Evolutionary conservation across 2,329 filamentous ascomycete species (phyloP).

Genomic region (Curvularia spicifera): DNA sequence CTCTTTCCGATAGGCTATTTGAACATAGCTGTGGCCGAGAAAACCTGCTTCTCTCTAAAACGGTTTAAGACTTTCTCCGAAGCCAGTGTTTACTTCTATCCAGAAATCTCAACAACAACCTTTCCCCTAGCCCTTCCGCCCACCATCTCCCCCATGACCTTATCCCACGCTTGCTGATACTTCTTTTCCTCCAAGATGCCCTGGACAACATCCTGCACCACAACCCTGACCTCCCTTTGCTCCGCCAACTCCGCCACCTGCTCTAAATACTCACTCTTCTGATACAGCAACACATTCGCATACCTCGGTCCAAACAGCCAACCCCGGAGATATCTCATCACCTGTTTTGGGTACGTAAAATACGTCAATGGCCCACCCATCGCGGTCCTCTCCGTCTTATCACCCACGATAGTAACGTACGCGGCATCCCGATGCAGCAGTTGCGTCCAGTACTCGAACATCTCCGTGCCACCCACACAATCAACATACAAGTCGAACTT

Average conservation of each 20-base stretch:
- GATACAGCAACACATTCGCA: conserved; percentile 36
- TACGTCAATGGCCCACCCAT: conserved; percentile 47
- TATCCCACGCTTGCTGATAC: conserved; percentile 32
- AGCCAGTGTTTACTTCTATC: not conserved
- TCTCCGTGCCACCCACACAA: conserved; percentile 56
- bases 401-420: conserved; percentile 53
- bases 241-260: conserved; percentile 32
- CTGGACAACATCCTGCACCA: conserved; percentile 39
- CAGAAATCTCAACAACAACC: conserved; percentile 35
- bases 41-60: too few species aligned
- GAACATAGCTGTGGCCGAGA: too few species aligned
- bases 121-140: conserved; percentile 40
- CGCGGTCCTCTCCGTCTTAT: conserved; percentile 49
- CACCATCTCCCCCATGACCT: conserved; percentile 32
- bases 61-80: too few species aligned
- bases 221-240: conserved; percentile 28
- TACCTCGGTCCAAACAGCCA: conserved; percentile 39
- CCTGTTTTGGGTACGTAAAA: conserved; percentile 38
- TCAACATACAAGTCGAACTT: conserved; percentile 57
- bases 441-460: conserved; percentile 49
- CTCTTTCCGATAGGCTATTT: too few species aligned
- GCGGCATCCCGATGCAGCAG: conserved; percentile 45
- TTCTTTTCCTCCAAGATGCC: conserved; percentile 32
- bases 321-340: conserved; percentile 31
- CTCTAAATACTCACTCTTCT: conserved; percentile 34